Conservation (phyloP, 305 asterid genomes). For the Fraxinus albicans region DNA sequence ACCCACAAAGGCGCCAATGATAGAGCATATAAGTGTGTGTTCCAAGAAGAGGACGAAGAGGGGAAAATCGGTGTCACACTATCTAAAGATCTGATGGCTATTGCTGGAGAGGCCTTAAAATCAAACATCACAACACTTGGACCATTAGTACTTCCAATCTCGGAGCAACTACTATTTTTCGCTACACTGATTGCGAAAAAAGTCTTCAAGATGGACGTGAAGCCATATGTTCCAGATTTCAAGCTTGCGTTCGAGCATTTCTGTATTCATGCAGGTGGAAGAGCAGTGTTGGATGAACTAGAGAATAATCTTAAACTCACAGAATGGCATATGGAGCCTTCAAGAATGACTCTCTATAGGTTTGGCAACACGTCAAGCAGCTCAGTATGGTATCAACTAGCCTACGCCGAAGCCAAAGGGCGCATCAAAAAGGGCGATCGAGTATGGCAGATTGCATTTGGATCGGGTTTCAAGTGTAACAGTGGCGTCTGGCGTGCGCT, state of each 20-base stretch:
- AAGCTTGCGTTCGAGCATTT: conserved; percentile 25
- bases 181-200: conserved; percentile 5
- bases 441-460: conserved; percentile 23
- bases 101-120: conserved; percentile 20
- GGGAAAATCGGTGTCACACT: conserved; percentile 8
- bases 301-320: conserved; percentile 19
- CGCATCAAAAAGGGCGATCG: conserved; percentile 19
- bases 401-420: conserved; percentile 22
- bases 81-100: conserved; percentile 21
- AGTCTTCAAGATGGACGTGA: conserved; percentile 13
- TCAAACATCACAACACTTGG: conserved; percentile 23
- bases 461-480: conserved; percentile 24
- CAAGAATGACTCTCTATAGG: conserved; percentile 23
- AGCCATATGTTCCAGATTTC: conserved; percentile 22
- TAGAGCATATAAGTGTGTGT: conserved; percentile 10
- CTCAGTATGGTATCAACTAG: conserved; percentile 23
- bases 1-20: conserved; percentile 25
- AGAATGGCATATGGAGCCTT: conserved; percentile 24
- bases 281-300: conserved; percentile 20
- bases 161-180: conserved; percentile 20
- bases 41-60: conserved; percentile 20
- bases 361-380: conserved; percentile 25
- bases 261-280: conserved; percentile 16
- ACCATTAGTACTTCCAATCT: conserved; percentile 21
- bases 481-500: conserved; percentile 21